Evolutionary conservation across 1,139 yeast species (phyloP).

Genomic region (Zygosaccharomyces sapae): DNA sequence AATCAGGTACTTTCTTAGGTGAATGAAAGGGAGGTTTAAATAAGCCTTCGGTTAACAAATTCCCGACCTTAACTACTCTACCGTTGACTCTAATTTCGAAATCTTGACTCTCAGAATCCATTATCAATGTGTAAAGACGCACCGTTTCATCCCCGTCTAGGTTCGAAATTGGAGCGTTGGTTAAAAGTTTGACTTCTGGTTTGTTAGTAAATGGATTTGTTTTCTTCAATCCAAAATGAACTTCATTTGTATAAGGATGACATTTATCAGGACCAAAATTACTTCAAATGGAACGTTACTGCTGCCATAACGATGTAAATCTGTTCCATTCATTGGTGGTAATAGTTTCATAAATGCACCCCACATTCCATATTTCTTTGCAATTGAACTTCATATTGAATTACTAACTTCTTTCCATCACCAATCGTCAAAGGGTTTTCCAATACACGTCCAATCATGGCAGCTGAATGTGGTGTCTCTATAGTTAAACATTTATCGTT

Average conservation of each 20-base stretch:
- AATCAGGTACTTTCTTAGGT: constrained; percentile 58
- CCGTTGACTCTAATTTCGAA: constrained; percentile 84
- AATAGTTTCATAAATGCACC: constrained; percentile 83
- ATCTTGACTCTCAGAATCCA: constrained; percentile 53
- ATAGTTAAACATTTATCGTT: constrained; percentile 17
- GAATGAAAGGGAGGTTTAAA: constrained; percentile 65
- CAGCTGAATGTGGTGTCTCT: constrained; percentile 12
- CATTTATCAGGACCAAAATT: constrained; percentile 95
- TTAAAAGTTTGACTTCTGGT: constrained; percentile 63
- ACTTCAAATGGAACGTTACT: constrained; percentile 71
- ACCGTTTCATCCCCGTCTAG: constrained; percentile 53
- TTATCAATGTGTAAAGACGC: constrained; percentile 70
- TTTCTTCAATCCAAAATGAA: constrained; percentile 69
- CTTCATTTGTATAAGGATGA: constrained; percentile 64
- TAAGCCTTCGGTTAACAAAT: constrained; percentile 48
- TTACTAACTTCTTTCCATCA: constrained; percentile 60
- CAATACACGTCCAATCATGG: constrained; percentile 21
- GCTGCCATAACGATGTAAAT: constrained; percentile 39
- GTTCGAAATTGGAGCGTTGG: constrained; percentile 49
- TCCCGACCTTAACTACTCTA: constrained; percentile 64
- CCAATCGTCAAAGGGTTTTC: constrained; percentile 30
- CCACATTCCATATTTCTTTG: constrained; percentile 79
- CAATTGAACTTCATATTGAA: constrained; percentile 83
- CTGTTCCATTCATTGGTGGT: constrained; percentile 42
- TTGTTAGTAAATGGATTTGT: constrained; percentile 52